Percentiles rank a stretch among this genome's conserved stretches.
These are phyloP conservation scores for Strigomonas oncopelti DNA, from an alignment of 208 protist genomes.

Conservation along the genomic window DNA sequence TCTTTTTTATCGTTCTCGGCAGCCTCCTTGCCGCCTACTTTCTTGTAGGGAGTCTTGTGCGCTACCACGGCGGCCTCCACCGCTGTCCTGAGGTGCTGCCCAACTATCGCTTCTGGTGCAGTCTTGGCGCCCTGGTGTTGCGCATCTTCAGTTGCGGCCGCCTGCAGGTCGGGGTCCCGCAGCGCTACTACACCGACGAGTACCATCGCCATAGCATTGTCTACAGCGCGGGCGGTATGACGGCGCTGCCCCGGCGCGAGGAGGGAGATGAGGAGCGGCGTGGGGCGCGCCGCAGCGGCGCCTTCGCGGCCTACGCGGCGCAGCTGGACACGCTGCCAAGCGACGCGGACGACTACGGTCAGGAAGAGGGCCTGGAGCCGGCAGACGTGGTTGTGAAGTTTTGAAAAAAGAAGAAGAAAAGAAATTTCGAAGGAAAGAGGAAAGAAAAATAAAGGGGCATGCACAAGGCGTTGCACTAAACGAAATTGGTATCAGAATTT, in stretches of 20 bases:
- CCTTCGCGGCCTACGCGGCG: constrained; percentile 21
- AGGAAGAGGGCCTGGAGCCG: constrained; percentile 28
- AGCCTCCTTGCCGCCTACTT: constrained; percentile 51
- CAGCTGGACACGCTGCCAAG: constrained; percentile 52
- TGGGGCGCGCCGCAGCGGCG: constrained; percentile 10
- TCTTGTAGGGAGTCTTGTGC: constrained; percentile 58
- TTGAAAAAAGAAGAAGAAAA: too few species aligned
- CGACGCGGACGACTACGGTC: constrained; percentile 43
- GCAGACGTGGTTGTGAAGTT: constrained; percentile 41
- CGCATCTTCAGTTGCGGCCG: constrained; percentile 48
- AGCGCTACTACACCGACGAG: constrained; percentile 2
- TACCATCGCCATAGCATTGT: not conserved
- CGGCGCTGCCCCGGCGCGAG: constrained; percentile 21
- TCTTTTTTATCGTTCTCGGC: constrained; percentile 31
- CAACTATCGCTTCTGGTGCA: constrained; percentile 73
- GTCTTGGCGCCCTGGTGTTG: constrained; percentile 21
- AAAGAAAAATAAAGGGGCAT: too few species aligned
- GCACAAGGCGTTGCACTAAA: constrained; percentile 1
- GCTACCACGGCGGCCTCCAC: constrained; percentile 67
- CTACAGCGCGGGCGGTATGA: constrained; percentile 8
- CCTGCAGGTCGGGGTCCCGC: constrained; percentile 7
- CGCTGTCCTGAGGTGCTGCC: constrained; percentile 72
- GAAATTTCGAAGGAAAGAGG: too few species aligned
- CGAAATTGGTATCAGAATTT: not conserved
- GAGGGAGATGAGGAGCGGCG: not conserved